Percentiles rank a stretch among this genome's conserved stretches.
Evolutionary conservation across 805 yeast species (phyloP).

Genomic region (Teunomyces gatunensis): DNA sequence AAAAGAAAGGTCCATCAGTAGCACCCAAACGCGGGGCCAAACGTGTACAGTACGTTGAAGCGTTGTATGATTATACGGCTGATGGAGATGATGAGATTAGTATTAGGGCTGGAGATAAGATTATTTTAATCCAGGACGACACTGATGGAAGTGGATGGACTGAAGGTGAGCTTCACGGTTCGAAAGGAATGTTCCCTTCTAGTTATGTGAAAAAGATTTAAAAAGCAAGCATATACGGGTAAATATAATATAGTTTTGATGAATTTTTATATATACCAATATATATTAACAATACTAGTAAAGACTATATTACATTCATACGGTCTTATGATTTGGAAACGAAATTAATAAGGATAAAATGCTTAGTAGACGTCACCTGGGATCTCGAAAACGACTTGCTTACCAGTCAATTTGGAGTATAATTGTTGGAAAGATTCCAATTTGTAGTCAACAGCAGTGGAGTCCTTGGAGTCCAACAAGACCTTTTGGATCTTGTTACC

Average conservation of each 20-base stretch:
- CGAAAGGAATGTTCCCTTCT: constrained; percentile 73
- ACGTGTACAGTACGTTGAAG: constrained; percentile 60
- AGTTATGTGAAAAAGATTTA: constrained; percentile 53
- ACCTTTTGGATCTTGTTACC: constrained; percentile 98
- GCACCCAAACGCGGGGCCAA: constrained; percentile 76
- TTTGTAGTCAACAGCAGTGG: constrained; percentile 95
- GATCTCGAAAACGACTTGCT: constrained; percentile 98
- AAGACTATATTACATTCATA: constrained; percentile 4
- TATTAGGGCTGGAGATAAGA: constrained; percentile 68
- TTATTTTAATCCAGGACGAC: constrained; percentile 57
- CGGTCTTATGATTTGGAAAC: constrained; percentile 5
- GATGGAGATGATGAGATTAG: constrained; percentile 78
- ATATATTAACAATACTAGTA: constrained; percentile 3
- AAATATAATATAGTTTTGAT: constrained; percentile 2
- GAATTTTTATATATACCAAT: constrained; percentile 3
- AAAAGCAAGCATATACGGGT: constrained; percentile 3
- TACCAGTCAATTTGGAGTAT: constrained; percentile 98
- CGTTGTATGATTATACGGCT: constrained; percentile 72
- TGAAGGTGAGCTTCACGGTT: constrained; percentile 73
- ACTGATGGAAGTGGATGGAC: constrained; percentile 91
- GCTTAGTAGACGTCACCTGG: constrained; percentile 46
- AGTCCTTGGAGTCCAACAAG: constrained; percentile 96
- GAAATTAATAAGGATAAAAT: background rate
- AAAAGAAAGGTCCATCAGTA: constrained; percentile 71
- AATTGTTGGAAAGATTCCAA: constrained; percentile 98